Percentiles rank a stretch among this genome's conserved stretches.
Evolutionary conservation across 2,329 filamentous ascomycete genomes (phyloP).

Genomic region (Exophiala oligosperma): DNA sequence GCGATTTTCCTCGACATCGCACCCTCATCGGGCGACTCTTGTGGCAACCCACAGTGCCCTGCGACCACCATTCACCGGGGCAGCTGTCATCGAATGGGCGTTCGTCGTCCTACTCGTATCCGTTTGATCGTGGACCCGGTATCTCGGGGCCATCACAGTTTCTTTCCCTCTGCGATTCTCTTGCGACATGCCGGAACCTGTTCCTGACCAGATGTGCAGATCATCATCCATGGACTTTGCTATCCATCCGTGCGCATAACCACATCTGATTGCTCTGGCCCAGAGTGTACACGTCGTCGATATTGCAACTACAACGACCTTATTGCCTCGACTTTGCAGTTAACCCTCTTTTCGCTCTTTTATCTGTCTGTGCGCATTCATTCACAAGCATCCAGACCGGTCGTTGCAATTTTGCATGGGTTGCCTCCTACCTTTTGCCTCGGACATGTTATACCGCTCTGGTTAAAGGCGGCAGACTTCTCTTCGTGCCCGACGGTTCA

Average conservation of each 20-base stretch:
- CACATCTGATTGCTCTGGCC: conserved; percentile 6
- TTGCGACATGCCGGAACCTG: background rate
- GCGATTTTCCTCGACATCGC: conserved; percentile 11
- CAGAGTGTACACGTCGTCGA: conserved; percentile 26
- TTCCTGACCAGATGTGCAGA: conserved; percentile 8
- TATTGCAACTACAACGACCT: background rate
- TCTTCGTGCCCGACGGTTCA: no score
- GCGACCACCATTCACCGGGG: background rate
- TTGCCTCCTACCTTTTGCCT: background rate
- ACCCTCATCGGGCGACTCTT: background rate
- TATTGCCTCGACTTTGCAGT: conserved; percentile 1
- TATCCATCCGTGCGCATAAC: background rate
- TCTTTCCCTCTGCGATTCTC: background rate
- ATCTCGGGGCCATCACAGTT: background rate
- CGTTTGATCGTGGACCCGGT: background rate
- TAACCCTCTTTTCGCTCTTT: background rate
- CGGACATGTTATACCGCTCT: background rate
- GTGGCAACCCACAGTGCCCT: background rate
- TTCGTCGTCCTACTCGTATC: background rate
- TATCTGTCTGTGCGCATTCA: background rate
- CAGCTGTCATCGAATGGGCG: background rate
- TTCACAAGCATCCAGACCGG: background rate
- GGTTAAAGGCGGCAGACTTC: no score
- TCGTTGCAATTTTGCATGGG: background rate
- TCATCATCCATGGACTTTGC: background rate